Percentiles rank a stretch among this genome's conserved stretches.
Conservation (phyloP, 768 basidiomycete genomes). For the Royoungia palumana region DNA sequence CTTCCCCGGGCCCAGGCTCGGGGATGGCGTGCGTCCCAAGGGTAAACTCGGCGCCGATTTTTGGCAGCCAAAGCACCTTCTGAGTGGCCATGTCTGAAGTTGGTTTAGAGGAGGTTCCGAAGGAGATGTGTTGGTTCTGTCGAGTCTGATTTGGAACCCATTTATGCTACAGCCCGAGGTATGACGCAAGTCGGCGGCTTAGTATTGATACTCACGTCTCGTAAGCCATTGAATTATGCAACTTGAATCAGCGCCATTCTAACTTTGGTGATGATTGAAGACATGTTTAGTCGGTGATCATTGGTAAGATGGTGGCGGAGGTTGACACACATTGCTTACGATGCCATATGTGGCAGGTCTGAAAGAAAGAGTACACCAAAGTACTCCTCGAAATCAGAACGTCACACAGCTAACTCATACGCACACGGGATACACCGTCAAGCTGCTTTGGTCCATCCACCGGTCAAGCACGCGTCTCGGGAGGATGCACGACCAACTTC, state of each 20-base stretch:
- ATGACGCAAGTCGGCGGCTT: background rate
- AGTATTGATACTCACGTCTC: background rate
- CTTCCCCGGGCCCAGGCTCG: constrained; percentile 38
- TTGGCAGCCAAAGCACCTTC: constrained; percentile 17
- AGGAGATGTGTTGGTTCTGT: background rate
- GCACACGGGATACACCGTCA: no score
- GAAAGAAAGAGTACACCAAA: no score
- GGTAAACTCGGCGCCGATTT: constrained; percentile 8
- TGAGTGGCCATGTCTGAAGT: constrained; percentile 5
- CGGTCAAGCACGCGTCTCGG: constrained; percentile 7
- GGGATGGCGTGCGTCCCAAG: constrained; percentile 22
- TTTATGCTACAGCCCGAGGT: background rate
- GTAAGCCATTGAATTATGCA: no score
- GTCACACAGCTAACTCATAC: no score
- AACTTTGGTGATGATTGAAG: no score
- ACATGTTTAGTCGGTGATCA: no score
- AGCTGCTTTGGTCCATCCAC: no score
- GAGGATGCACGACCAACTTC: constrained; percentile 35
- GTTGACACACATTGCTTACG: background rate
- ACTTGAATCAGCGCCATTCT: no score
- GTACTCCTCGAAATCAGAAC: no score
- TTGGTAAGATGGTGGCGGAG: no score
- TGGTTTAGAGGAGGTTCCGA: no score
- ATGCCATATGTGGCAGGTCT: background rate
- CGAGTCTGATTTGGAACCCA: background rate